Conservation (phyloP, 2,329 filamentous ascomycete genomes). For the Pleoardoris graminearum region DNA sequence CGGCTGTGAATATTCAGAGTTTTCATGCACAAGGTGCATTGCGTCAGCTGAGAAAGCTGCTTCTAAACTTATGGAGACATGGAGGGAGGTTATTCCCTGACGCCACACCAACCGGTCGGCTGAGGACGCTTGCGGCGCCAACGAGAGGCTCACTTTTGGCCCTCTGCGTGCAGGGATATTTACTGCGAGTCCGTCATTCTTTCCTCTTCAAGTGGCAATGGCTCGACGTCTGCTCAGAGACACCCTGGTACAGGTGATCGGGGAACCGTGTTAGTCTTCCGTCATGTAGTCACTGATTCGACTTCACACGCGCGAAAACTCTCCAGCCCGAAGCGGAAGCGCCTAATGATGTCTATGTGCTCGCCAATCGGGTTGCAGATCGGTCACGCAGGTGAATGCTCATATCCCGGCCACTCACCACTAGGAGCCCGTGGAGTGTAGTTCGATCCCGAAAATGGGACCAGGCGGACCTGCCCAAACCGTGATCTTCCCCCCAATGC, state of each 20-base stretch:
- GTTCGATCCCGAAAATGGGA: conserved; percentile 32
- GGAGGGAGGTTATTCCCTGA: conserved; percentile 18
- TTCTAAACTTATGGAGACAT: no score
- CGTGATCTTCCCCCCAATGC: conserved; percentile 27
- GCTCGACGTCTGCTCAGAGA: no score
- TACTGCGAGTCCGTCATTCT: conserved; percentile 26
- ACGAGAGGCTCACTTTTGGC: conserved; percentile 17
- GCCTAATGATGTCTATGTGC: conserved; percentile 24
- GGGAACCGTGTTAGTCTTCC: conserved; percentile 13
- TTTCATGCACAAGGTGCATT: conserved; percentile 16
- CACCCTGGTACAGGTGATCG: conserved; percentile 13
- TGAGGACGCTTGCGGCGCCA: conserved; percentile 28
- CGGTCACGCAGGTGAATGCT: conserved; percentile 23
- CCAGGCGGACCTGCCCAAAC: conserved; percentile 36
- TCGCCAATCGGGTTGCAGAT: conserved; percentile 43
- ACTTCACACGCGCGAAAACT: no score
- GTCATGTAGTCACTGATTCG: conserved; percentile 4
- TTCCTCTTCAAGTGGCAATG: conserved; percentile 19
- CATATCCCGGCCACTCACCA: conserved; percentile 34
- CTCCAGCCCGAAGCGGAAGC: conserved; percentile 21
- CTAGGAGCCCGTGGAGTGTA: conserved; percentile 25
- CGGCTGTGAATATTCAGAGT: conserved; percentile 25
- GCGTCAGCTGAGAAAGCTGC: conserved; percentile 19
- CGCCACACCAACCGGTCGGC: conserved; percentile 21
- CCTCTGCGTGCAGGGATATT: conserved; percentile 20